Evolutionary conservation across 495 filamentous ascomycete species (phyloP), one percentile per base, ranked within the genome.

Genomic region (Coniosporium apollinis): DNA sequence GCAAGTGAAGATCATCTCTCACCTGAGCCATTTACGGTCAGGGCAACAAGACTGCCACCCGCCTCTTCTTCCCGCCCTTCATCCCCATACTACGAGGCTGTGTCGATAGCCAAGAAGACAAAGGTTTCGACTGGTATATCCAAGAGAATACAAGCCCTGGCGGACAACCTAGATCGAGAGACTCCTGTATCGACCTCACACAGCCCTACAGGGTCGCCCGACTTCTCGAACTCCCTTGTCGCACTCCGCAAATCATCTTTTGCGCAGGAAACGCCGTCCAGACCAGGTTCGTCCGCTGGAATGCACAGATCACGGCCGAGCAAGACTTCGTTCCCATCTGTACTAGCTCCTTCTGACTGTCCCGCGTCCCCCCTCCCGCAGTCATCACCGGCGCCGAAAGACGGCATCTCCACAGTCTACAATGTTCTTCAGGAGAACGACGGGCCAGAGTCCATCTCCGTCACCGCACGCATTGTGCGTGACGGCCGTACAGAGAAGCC

Each of bases 71-170:
- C n/a, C n/a, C n/a, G n/a, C n/a, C n/a, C n/a, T n/a, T n/a, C n/a
- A n/a, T n/a, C n/a, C n/a, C n/a, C 24, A 32, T 47, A 35, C 18
- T 28, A 49, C 6, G 43, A 50, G 28, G 39, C 46, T 2, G 31
- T 64, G 22, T 45, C 64, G 13, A 49, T 72, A 35, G 69, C 74
- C 1, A 85, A 80, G 59, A 83, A 78, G 52, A 66, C 72, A 53
- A 87, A 83, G 49, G 68, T 92, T 14, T 86, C 83, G 2, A 80
- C 78, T 18, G 82, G 82, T 25, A 92, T 94, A 46, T 86, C 82
- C 5, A 79, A 81, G 51, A 75, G 85, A 34, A 92, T 94, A 48
- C 82, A 89, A 49, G 82, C 83, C 10, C 62, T 94, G 29, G 79
- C 54, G 7, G 51, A 55, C 34, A 40, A 46, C 29, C 13, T 13